These are phyloP conservation scores for Penicillium psychrosexuale DNA, from an alignment of 2,329 filamentous ascomycete species.

Conservation along the genomic window DNA sequence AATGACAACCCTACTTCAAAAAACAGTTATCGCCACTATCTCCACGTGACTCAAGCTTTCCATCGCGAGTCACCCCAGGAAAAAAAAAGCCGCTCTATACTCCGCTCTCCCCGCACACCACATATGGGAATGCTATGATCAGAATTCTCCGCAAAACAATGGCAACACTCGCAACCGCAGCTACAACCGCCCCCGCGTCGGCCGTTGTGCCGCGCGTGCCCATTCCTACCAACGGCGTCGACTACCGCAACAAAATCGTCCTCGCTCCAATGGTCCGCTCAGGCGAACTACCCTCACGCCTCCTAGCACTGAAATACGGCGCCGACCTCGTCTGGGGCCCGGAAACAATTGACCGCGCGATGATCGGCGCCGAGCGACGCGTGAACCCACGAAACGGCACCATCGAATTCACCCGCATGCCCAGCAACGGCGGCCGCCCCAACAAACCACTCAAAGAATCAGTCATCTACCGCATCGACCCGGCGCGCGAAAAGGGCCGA, in stretches of 20 bases:
- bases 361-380: constrained; percentile 80
- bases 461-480: constrained; percentile 81
- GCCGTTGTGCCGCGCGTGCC: constrained; percentile 63
- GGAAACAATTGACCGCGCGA: constrained; percentile 86
- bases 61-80: constrained; percentile 1
- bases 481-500: constrained; percentile 67
- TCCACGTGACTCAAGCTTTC: constrained; percentile 10
- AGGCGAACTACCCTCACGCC: constrained; percentile 87
- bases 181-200: constrained; percentile 20
- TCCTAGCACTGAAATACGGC: constrained; percentile 88
- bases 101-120: constrained; percentile 2
- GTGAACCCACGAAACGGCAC: constrained; percentile 73
- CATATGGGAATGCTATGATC: constrained; percentile 39
- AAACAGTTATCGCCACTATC: constrained; percentile 10
- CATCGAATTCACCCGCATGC: constrained; percentile 77
- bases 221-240: constrained; percentile 82
- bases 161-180: constrained; percentile 39
- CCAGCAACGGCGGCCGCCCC: constrained; percentile 61
- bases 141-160: constrained; percentile 53
- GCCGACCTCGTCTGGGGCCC: constrained; percentile 97
- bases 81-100: constrained; percentile 4
- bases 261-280: constrained; percentile 97
- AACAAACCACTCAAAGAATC: constrained; percentile 51
- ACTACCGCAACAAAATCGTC: constrained; percentile 90
- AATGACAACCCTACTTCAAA: neutral